Conservation (phyloP, 768 basidiomycete genomes). For the Trametes meyenii region DNA sequence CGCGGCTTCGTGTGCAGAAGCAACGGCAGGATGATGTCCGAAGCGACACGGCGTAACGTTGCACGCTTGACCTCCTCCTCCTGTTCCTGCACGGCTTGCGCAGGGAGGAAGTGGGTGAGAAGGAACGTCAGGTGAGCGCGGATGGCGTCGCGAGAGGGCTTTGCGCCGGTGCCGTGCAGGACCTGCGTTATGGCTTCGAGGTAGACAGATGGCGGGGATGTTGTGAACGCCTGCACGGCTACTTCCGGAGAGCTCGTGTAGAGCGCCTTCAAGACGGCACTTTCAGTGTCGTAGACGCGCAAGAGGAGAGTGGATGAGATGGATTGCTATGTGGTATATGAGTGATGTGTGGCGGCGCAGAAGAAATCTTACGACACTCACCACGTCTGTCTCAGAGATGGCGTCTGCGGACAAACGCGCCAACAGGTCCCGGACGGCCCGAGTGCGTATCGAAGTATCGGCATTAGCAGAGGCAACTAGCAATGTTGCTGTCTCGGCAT, state of each 20-base stretch:
- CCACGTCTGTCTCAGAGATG: conserved; percentile 46
- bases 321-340: conserved; percentile 45
- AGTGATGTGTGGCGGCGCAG: conserved; percentile 9
- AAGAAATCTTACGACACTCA: conserved; percentile 31
- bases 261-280: conserved; percentile 63
- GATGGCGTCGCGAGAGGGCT: conserved; percentile 55
- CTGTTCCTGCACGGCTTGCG: conserved; percentile 9
- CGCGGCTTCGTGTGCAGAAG: conserved; percentile 74
- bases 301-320: conserved; percentile 66
- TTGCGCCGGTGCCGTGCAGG: conserved; percentile 40
- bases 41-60: conserved; percentile 41
- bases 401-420: conserved; percentile 36
- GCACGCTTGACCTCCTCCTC: conserved; percentile 11
- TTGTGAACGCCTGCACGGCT: conserved; percentile 23
- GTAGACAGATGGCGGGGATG: conserved; percentile 37
- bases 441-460: conserved; percentile 59
- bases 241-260: conserved; percentile 56
- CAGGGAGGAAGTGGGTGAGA: conserved; percentile 46
- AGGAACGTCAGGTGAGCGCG: conserved; percentile 63
- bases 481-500: conserved; percentile 26
- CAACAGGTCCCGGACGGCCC: conserved; percentile 62
- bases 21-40: conserved; percentile 68
- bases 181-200: conserved; percentile 45
- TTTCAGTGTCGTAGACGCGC: conserved; percentile 67
- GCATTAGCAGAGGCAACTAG: conserved; percentile 62